Conservation (phyloP, 2,329 filamentous ascomycete species). For the Epichloe scottii region DNA sequence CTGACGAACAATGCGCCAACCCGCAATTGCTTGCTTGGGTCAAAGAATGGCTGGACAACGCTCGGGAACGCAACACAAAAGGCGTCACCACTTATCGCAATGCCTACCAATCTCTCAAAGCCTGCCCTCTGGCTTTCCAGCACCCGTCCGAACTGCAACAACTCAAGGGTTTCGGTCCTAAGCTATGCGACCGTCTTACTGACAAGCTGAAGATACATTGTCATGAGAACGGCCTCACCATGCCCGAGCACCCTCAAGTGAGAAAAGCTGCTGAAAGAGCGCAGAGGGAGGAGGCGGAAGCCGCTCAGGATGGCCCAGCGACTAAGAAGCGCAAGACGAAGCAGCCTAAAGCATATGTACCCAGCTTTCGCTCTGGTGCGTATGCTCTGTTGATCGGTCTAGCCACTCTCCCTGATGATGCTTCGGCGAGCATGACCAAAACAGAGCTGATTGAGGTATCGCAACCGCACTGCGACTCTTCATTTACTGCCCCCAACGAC, state of each 20-base stretch:
- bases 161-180: conserved; percentile 62
- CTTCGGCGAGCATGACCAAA: conserved; percentile 48
- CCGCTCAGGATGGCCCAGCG: conserved; percentile 20
- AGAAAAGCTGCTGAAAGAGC: conserved; percentile 24
- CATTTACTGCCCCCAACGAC: conserved; percentile 55
- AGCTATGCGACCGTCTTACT: conserved; percentile 57
- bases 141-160: conserved; percentile 63
- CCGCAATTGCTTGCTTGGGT: conserved; percentile 61
- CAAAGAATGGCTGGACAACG: conserved; percentile 63
- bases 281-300: conserved; percentile 22
- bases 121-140: conserved; percentile 55
- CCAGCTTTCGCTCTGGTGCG: conserved; percentile 56
- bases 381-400: conserved; percentile 63
- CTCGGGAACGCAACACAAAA: conserved; percentile 56
- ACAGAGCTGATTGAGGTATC: conserved; percentile 54
- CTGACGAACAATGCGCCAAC: conserved; percentile 44
- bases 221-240: conserved; percentile 51
- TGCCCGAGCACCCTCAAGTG: conserved; percentile 45
- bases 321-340: conserved; percentile 42
- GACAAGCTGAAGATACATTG: conserved; percentile 49
- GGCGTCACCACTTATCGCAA: conserved; percentile 60
- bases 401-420: conserved; percentile 42
- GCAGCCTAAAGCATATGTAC: conserved; percentile 57
- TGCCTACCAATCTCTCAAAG: conserved; percentile 65
- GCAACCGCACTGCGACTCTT: conserved; percentile 60